Evolutionary conservation across 2,329 filamentous ascomycete genomes (phyloP), one percentile per base, ranked within the genome.

Genomic region (Aspergillus spinulosporus): DNA sequence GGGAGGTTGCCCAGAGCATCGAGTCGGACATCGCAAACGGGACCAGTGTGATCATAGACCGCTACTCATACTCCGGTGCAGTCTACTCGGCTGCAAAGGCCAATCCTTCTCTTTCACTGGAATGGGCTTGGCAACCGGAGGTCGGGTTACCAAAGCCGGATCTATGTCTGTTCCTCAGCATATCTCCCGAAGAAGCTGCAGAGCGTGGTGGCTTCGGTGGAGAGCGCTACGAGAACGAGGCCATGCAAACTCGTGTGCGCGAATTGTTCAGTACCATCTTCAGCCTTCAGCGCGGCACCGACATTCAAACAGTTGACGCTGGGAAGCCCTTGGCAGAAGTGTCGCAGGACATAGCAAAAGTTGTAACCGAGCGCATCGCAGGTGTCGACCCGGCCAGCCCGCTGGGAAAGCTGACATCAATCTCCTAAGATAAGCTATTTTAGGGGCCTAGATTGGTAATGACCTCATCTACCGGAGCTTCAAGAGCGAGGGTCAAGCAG

Each of bases 1-100:
- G 92, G 92, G 92, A 96, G 69, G 72, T 78, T 40, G 74, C 76
- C 11, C 68, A 68, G 29, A 66, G 66, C 43, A 79, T 80, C 36
- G 66, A 73, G 34, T 58, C 70, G 37, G 72, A 78, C 52, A 78
- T 97, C 4, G 75, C 78, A 0, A 72, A 78, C 1, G 92, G 93
- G 6, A 86, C 81, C 15, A 94, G 85, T 0, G 82, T 99, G 32
- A 80, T 99, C 39, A 87, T 93, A 63, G 94, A 99, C 74, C 87
- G 94, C 47, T 99, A 97, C 77, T 96, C 95, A 72, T 93, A 96
- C 78, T 94, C 89, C 15, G 94, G 94, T 52, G 89, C 92, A 56
- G 91, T 97, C 49, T 99, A 97, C 77, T 91, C 88, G 26, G 90
- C 91, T 0, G 93, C 94, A 3, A 97, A 97, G 71, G 80, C 84